Base-by-base conservation (phyloP, 208 protist species). In the Strigomonas culicis region DNA sequence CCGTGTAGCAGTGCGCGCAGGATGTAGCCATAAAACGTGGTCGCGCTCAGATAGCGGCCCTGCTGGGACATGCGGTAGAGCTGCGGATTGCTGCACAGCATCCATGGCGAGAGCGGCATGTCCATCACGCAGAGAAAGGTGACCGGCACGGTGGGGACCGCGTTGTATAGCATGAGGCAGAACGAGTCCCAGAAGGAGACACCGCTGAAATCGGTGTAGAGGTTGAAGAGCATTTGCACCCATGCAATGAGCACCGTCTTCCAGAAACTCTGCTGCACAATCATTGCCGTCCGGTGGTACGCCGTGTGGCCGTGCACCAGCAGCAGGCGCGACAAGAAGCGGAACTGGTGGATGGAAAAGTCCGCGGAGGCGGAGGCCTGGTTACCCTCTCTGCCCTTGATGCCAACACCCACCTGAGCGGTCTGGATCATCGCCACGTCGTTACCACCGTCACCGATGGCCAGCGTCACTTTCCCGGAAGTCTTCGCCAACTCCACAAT, bases 251-350 rank as follows among this genome's bases (percentile, higher is more conserved):
- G 75, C 21, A 97, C 83, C 44, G 90, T 96, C 80, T 99, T 99
- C 73, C 97, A 98, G 63, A 99, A 98, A 66, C 84, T 97, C 74
- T 98, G 98, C 65, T 97, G 92, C 22, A 97, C 93, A 34, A 98
- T 93, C 66, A 94, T 90, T 7, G 88, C 74, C 3, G 88, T 96
- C 22, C 97, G 83, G 22, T 88, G 68, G 66, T 93, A 97, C 19
- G 90, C 93, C 19, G 85, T 97, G 59, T 92, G 82, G 21, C 97
- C 97, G 59, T 99, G 97, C 59, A 98, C 88, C 4, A 98, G 75
- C 11, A 99, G 72, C 6, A 99, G 77, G 44, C 81, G 74, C 41
- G 82, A 79, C 6, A 98, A 75, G 47, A 90, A 97, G 47, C 81
- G 77, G 68, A 98, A 98, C 75, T 91, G 79, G 0, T 76, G 79